A percentile compares a stretch with the other conserved stretches of the same genome.
phyloP scores from a whole-genome alignment of 129 eudicot genomes.

The Centrapalus pauciflorus region DNA sequence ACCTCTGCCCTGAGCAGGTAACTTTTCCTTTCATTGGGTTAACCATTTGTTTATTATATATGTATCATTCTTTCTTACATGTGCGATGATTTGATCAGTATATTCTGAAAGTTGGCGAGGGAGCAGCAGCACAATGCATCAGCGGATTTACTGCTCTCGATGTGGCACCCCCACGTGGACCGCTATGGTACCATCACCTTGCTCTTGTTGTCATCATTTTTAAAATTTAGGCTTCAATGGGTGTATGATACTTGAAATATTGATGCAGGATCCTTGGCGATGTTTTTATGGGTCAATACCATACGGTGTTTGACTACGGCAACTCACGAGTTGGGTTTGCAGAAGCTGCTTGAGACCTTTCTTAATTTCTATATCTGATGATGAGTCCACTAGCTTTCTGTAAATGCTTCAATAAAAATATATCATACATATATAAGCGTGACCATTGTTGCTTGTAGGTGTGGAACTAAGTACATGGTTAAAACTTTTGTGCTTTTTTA shows the following conservation, averaged over 20 bases:
- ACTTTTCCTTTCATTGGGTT: background rate
- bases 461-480: background rate
- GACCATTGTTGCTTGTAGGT: background rate
- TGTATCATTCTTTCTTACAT: background rate
- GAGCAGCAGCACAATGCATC: conserved; percentile 72
- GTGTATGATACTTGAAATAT: background rate
- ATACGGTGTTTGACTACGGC: conserved; percentile 55
- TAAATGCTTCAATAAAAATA: conserved; percentile 22
- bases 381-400: conserved; percentile 5
- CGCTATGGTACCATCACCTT: conserved; percentile 58
- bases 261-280: conserved; percentile 60
- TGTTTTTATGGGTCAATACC: conserved; percentile 56
- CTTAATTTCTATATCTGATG: background rate
- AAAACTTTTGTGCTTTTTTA: no score
- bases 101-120: conserved; percentile 81
- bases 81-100: conserved; percentile 38
- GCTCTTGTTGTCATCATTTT: background rate
- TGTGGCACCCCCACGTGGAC: conserved; percentile 84
- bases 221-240: background rate
- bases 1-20: conserved; percentile 35
- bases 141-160: conserved; percentile 85
- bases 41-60: background rate
- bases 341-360: conserved; percentile 31
- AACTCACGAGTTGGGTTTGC: conserved; percentile 48
- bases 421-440: conserved; percentile 4